Evolutionary conservation across 345 rosid genomes (phyloP).

Genomic region (Leavenworthia alabamica): DNA sequence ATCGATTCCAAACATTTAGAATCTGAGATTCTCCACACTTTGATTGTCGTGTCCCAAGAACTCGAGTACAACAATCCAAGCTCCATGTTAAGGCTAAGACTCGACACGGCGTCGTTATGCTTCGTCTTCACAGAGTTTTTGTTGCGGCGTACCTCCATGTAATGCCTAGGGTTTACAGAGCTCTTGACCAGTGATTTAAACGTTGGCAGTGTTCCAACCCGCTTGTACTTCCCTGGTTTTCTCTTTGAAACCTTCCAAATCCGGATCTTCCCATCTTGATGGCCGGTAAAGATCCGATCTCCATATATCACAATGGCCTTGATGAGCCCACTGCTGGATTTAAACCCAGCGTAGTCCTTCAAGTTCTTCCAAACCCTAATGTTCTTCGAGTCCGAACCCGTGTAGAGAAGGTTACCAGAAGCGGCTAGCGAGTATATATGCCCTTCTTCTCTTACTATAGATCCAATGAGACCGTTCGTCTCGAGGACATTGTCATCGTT

Average conservation of each 20-base stretch:
- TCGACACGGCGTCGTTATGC: constrained; percentile 58
- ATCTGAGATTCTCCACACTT: constrained; percentile 53
- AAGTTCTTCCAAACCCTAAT: constrained; percentile 65
- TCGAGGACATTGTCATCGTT: constrained; percentile 23
- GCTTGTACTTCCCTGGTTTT: constrained; percentile 34
- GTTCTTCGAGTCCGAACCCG: constrained; percentile 70
- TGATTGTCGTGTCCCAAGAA: constrained; percentile 62
- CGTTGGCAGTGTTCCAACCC: constrained; percentile 48
- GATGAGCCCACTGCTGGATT: constrained; percentile 53
- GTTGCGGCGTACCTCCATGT: constrained; percentile 43
- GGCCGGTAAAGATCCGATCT: constrained; percentile 53
- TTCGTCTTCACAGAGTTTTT: constrained; percentile 42
- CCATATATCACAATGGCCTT: constrained; percentile 41
- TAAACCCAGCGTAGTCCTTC: constrained; percentile 52
- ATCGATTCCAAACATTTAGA: constrained; percentile 56
- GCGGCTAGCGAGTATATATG: constrained; percentile 64
- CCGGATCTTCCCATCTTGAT: constrained; percentile 62
- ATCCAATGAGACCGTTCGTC: constrained; percentile 47
- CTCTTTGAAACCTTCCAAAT: constrained; percentile 50
- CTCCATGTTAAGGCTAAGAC: constrained; percentile 49
- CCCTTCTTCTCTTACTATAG: constrained; percentile 61
- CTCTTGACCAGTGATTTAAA: constrained; percentile 45
- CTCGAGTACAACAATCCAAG: constrained; percentile 50
- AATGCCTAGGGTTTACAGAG: constrained; percentile 53
- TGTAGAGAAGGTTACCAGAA: constrained; percentile 50